phyloP scores from a whole-genome alignment of 495 filamentous ascomycete species.

The Astrothelium macrocarpum region DNA sequence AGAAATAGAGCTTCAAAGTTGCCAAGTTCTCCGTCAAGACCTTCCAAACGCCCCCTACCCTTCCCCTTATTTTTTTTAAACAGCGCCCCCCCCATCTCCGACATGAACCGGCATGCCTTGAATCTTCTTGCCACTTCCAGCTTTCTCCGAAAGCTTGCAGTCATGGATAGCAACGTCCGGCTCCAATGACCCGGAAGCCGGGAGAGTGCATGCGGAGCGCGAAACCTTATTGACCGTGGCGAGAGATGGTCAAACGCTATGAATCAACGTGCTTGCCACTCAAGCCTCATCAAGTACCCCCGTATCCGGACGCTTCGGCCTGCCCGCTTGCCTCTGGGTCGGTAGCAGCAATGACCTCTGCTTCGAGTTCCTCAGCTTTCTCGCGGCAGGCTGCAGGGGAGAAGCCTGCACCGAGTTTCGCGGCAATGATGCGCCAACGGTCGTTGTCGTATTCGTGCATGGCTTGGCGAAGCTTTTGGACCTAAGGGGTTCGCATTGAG shows the following conservation, averaged over 20 bases:
- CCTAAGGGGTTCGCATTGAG: conserved; percentile 42
- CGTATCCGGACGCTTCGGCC: background rate
- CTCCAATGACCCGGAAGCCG: background rate
- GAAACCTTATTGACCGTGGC: background rate
- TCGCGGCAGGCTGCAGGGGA: conserved; percentile 77
- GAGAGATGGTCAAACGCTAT: no score
- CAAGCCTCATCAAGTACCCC: background rate
- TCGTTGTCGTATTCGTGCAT: conserved; percentile 84
- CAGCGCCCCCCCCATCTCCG: no score
- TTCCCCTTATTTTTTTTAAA: no score
- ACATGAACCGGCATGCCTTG: no score
- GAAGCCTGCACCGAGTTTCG: conserved; percentile 78
- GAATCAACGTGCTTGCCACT: background rate
- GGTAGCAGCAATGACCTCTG: conserved; percentile 10
- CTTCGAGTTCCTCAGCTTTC: conserved; percentile 51
- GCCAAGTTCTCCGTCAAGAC: background rate
- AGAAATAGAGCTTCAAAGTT: background rate
- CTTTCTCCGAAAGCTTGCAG: no score
- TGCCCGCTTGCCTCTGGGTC: background rate
- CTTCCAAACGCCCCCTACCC: background rate
- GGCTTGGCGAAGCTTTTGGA: conserved; percentile 65
- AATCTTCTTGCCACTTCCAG: no score
- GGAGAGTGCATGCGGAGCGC: background rate
- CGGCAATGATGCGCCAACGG: conserved; percentile 77
- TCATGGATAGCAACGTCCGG: no score